A percentile compares a stretch with the other conserved stretches of the same genome.
phyloP scores from a whole-genome alignment of 805 yeast genomes.

The Candida glaebosa region DNA sequence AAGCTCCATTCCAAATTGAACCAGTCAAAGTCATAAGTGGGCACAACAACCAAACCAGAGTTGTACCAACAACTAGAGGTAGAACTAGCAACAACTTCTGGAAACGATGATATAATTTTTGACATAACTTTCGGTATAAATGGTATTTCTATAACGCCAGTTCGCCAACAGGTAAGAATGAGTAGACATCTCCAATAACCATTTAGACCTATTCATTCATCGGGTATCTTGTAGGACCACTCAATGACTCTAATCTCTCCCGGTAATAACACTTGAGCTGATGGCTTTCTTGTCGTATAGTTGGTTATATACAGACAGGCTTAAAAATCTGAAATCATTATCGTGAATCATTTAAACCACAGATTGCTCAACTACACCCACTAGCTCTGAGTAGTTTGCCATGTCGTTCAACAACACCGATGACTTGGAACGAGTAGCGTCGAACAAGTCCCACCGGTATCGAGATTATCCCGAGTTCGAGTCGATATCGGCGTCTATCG shows the following conservation, averaged over 20 bases:
- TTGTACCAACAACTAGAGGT: no score
- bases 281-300: neutral
- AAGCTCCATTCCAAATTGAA: slow-evolving; percentile 79
- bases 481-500: slow-evolving; percentile 26
- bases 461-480: slow-evolving; percentile 42
- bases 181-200: no score
- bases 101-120: no score
- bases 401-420: slow-evolving; percentile 29
- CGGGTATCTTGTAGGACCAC: no score
- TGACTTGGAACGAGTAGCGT: slow-evolving; percentile 27
- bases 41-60: slow-evolving; percentile 73
- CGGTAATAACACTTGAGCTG: no score
- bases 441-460: slow-evolving; percentile 21
- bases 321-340: no score
- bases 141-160: no score
- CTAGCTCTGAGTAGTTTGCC: neutral
- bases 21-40: slow-evolving; percentile 82
- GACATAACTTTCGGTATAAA: no score
- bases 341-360: neutral
- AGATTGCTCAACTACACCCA: neutral
- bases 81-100: no score
- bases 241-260: no score
- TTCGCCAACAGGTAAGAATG: no score
- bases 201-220: no score
- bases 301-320: neutral